Evolutionary conservation across 805 yeast genomes (phyloP).

Genomic region (Blastobotrys chiropterorum): DNA sequence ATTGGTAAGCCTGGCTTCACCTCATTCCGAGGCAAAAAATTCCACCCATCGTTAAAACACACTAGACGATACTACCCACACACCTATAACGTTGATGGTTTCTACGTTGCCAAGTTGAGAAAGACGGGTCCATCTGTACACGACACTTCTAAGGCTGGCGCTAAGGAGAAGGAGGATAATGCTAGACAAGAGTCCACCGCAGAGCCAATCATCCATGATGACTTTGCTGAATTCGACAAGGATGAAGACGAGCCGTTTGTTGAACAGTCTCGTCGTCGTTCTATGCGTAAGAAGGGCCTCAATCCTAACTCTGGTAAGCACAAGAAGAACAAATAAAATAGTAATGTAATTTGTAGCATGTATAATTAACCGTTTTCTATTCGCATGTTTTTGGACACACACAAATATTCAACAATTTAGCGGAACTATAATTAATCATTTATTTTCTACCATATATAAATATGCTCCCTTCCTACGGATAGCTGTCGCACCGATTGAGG

Average conservation of each 20-base stretch:
- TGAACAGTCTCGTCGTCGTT: conserved; percentile 42
- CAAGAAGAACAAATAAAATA: background rate
- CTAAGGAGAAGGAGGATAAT: conserved; percentile 71
- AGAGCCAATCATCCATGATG: conserved; percentile 77
- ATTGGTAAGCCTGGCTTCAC: conserved; percentile 97
- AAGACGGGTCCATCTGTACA: conserved; percentile 83
- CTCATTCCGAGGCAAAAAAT: conserved; percentile 86
- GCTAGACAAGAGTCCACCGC: conserved; percentile 73
- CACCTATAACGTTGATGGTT: conserved; percentile 97
- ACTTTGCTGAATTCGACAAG: conserved; percentile 76
- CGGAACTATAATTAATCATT: too few species aligned
- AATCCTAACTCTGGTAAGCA: conserved; percentile 21
- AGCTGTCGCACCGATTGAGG: background rate
- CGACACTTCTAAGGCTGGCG: conserved; percentile 81
- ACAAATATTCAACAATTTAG: too few species aligned
- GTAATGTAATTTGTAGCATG: background rate
- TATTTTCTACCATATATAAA: too few species aligned
- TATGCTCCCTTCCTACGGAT: too few species aligned
- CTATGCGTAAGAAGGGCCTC: conserved; percentile 30
- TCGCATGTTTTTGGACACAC: too few species aligned
- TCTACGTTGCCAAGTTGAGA: conserved; percentile 93
- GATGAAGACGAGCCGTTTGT: conserved; percentile 71
- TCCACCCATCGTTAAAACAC: conserved; percentile 65
- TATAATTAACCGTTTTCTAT: too few species aligned
- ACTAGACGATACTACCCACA: conserved; percentile 98